Base-by-base conservation (phyloP, 805 yeast species). In the Teunomyces lycoperdinae region DNA sequence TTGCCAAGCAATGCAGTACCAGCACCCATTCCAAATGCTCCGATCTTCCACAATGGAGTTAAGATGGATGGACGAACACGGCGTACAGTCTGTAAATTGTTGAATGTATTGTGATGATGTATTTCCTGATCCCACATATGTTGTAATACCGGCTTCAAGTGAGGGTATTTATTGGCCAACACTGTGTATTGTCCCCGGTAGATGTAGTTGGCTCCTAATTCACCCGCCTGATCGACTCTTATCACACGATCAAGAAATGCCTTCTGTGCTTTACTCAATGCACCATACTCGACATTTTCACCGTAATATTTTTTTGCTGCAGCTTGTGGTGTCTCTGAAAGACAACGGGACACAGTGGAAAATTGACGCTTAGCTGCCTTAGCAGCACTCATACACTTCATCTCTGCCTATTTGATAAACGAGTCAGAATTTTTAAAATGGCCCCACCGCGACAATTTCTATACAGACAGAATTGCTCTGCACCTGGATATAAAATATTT, bases 81-180 rank as follows among this genome's bases (percentile, higher is more conserved):
- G 54, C 87, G 82, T 50, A 79, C 75, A 1, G 78, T 70, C 63
- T 92, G 98, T 27, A 92, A 71, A 2, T 74, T 66, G 63, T 94
- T 86, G 70, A 94, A 94, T 0, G 96, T 87, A 52, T 79, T 70
- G 62, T 89, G 96, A 61, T 94, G 99, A 57, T 85, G 89, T 31
- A 92, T 76, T 60, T 94, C 99, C 66, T 94, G 98, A 30, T 91
- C 96, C 98, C 98, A 91, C 99, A 94, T 94, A 63, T 94, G 97
- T 58, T 83, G 80, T 59, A 94, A 70, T 9, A 90, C 74, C 0
- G 95, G 92, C 58, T 83, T 88, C 49, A 92, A 71, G 49, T 83
- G 81, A 1, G 96, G 96, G 55, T 78, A 77, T 48, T 82, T 84
- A 46, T 75, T 77, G 9, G 87, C 80, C 44, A 94, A 71, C 2